Base-by-base conservation (phyloP, 805 yeast species). In the Debaryomyces maramus region DNA sequence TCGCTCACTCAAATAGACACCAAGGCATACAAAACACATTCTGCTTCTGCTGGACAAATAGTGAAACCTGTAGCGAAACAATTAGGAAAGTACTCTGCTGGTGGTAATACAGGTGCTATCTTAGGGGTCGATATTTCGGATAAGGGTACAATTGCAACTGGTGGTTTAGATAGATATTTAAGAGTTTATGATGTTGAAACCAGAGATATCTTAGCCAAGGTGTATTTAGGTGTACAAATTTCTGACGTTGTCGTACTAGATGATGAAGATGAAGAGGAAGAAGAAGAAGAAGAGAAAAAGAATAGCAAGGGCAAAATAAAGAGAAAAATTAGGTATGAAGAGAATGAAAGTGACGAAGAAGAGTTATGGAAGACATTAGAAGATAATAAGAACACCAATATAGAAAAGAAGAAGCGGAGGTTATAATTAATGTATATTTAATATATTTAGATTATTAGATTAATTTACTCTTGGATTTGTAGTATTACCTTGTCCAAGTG, bases 161-260 rank as follows among this genome's bases (percentile, higher is more conserved):
- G 95, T 32, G 95, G 97, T 0, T 73, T 90, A 16, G 99, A 93
- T 56, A 74, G 96, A 53, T 91, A 88, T 53, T 71, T 88, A 19
- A 75, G 97, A 43, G 87, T 86, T 3, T 91, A 77, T 61, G 84
- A 88, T 44, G 56, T 80, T 4, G 65, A 64, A 2, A 63, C 80
- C 1, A 72, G 95, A 37, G 76, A 77, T 32, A 67, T 79, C 35
- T 61, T 79, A 7, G 88, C 80, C 6, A 88, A 88, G 55, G 85
- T 87, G 4, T 91, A 77, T 52, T 53, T 84, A 19, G 95, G 95
- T 2, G 77, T 88, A 4, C 88, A 86, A 56, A 72, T 88, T 13
- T 72, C 75, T 17, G 64, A 70, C 20, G 73, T 82, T 16, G 51
- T 72, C 41, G 54, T 83, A 0, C 47, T 83, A 15, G 80, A 78